Evolutionary conservation across 2,329 filamentous ascomycete genomes (phyloP), one percentile per base, ranked within the genome.

Genomic region (Cyanodermella asteris): DNA sequence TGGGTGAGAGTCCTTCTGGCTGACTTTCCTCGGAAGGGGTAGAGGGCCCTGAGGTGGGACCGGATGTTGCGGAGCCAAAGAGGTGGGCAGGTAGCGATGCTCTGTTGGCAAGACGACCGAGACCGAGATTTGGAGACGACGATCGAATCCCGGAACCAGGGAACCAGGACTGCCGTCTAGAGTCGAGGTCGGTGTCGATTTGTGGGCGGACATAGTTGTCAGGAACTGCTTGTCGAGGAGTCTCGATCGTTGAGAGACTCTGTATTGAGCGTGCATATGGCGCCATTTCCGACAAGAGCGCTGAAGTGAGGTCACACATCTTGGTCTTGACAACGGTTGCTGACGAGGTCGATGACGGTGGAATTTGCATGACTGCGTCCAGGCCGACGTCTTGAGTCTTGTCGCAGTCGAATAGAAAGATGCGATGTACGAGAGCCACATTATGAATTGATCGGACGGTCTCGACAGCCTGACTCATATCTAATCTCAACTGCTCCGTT

Each of bases 241-340:
- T 82, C 33, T 84, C 75, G 30, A 93, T 70, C 4, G 65, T 70
- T 4, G 72, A 70, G 50, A 75, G 61, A 14, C 54, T 71, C 44
- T 81, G 74, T 28, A 77, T 64, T 0, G 65, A 73, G 38, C 65
- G 77, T 29, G 73, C 74, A 30, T 78, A 56, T 1, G 64, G 67
- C 16, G 71, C 74, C 61, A 84, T 68, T 47, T 80, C 75, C 12
- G 72, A 72, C 13, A 84, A 54, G 23, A 84, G 47, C 26, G 76
- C 42, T 8, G 73, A 72, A 4, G 74, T 77, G 28, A 82, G 63
- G 43, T 80, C 72, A 40, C 74, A 80, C 64, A 84, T 71, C 39
- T 76, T 60, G 0, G 73, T 76, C 49, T 76, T 78, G 45, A 82
- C 70, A 2, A 80, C 87, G 2, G 80, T 87, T 24, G 67, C 62